These are phyloP conservation scores for Cinnamomum micranthum DNA, from an alignment of 164 flowering plant genomes.

Conservation along the genomic window DNA sequence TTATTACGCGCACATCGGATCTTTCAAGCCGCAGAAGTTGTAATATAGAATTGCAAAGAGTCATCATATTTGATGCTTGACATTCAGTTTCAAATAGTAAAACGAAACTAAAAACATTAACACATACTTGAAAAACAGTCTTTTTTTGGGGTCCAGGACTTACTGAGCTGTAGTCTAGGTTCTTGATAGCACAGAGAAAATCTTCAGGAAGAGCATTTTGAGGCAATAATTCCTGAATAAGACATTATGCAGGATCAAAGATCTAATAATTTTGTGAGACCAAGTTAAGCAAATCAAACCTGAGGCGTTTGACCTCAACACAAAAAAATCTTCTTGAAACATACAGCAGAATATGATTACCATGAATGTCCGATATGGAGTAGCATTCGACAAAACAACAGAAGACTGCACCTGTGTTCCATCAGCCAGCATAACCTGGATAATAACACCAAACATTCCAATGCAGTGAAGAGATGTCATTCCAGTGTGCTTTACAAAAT, in stretches of 20 bases:
- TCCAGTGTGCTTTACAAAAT: slow-evolving; percentile 1
- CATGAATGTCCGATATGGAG: slow-evolving; percentile 86
- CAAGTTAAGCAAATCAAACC: neutral
- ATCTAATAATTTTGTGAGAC: neutral
- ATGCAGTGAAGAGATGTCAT: slow-evolving; percentile 4
- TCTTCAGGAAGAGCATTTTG: slow-evolving; percentile 64
- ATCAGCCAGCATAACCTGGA: slow-evolving; percentile 75
- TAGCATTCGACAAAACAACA: slow-evolving; percentile 86
- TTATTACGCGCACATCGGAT: neutral
- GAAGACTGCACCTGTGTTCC: slow-evolving; percentile 66
- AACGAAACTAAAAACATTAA: neutral
- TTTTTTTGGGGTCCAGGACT: slow-evolving; percentile 18
- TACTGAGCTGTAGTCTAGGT: slow-evolving; percentile 87
- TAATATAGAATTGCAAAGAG: neutral
- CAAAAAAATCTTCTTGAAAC: neutral
- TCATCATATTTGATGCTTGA: neutral
- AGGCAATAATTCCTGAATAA: slow-evolving; percentile 73
- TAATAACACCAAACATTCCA: slow-evolving; percentile 11
- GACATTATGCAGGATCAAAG: slow-evolving; percentile 5
- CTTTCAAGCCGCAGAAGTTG: neutral
- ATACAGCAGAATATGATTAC: slow-evolving; percentile 29
- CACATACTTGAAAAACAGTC: neutral
- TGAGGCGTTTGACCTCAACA: neutral
- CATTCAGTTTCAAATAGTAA: neutral
- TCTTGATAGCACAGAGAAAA: slow-evolving; percentile 55